phyloP scores from a whole-genome alignment of 495 filamentous ascomycete genomes.

The Recurvomyces mirabilis region DNA sequence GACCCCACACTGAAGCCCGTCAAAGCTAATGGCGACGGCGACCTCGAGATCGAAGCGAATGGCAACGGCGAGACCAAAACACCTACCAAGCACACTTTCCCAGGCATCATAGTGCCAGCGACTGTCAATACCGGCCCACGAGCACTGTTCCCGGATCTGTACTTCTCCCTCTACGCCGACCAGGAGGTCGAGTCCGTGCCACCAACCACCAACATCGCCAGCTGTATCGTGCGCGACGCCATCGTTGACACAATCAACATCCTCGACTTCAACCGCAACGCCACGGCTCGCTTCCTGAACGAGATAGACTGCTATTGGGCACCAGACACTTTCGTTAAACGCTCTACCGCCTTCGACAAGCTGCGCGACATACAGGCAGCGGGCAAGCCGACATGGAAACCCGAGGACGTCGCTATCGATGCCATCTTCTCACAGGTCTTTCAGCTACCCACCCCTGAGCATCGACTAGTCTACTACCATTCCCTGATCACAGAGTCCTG shows the following conservation, averaged over 20 bases:
- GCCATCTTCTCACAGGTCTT: conserved; percentile 93
- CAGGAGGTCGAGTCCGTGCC: conserved; percentile 92
- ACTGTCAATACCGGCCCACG: conserved; percentile 61
- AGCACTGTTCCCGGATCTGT: conserved; percentile 80
- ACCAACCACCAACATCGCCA: conserved; percentile 57
- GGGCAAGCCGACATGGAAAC: conserved; percentile 80
- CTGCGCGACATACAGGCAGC: conserved; percentile 64
- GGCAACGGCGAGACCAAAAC: conserved; percentile 14
- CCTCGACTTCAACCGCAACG: conserved; percentile 82
- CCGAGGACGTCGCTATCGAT: conserved; percentile 94
- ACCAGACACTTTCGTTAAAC: conserved; percentile 75
- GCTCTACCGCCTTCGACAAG: conserved; percentile 82
- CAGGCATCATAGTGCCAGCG: conserved; percentile 59
- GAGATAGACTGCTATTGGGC: conserved; percentile 93
- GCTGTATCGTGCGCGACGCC: conserved; percentile 70
- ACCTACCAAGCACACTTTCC: conserved; percentile 50
- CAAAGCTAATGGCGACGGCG: conserved; percentile 22
- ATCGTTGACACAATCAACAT: conserved; percentile 90
- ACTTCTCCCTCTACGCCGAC: conserved; percentile 79
- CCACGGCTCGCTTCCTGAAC: conserved; percentile 77
- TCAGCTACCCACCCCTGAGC: conserved; percentile 73
- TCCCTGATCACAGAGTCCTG: conserved; percentile 87
- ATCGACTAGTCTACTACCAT: conserved; percentile 95
- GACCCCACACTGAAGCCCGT: conserved; percentile 15
- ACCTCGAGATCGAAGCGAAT: conserved; percentile 41